Percentiles rank a stretch among this genome's conserved stretches.
Conservation (phyloP, 495 filamentous ascomycete species). For the Daldinia vernicosa region DNA sequence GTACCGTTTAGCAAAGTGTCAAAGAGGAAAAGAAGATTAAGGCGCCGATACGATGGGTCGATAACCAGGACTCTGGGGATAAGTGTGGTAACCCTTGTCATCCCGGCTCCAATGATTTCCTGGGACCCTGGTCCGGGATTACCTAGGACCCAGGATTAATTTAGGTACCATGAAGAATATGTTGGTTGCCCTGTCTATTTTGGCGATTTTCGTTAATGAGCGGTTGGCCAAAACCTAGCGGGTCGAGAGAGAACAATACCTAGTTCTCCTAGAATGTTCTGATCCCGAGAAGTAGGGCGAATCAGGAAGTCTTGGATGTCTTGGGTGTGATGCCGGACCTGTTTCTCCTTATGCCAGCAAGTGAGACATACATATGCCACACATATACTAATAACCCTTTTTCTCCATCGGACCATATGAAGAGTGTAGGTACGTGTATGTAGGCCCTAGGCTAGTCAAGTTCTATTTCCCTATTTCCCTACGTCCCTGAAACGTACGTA, state of each 20-base stretch:
- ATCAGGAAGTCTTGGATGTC: neutral
- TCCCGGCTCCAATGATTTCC: neutral
- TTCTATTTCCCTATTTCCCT: neutral
- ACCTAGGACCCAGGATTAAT: neutral
- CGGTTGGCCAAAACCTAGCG: neutral
- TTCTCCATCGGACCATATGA: neutral
- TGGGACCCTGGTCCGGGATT: neutral
- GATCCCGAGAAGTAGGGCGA: neutral
- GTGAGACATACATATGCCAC: slow-evolving; percentile 2
- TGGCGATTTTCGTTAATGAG: neutral
- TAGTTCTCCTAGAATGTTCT: neutral
- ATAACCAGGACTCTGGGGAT: neutral
- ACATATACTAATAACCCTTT: neutral
- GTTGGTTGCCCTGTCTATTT: neutral
- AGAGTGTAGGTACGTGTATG: neutral
- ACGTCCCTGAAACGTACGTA: neutral
- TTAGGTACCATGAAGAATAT: neutral
- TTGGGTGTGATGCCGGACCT: neutral
- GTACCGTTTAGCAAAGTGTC: neutral
- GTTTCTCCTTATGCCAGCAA: slow-evolving; percentile 6
- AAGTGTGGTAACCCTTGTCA: neutral
- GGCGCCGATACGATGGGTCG: neutral
- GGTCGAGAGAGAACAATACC: neutral
- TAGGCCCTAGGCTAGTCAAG: neutral
- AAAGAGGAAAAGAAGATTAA: neutral